phyloP scores from a whole-genome alignment of 352 stramenopile genomes.

The Plasmopara muralis region DNA sequence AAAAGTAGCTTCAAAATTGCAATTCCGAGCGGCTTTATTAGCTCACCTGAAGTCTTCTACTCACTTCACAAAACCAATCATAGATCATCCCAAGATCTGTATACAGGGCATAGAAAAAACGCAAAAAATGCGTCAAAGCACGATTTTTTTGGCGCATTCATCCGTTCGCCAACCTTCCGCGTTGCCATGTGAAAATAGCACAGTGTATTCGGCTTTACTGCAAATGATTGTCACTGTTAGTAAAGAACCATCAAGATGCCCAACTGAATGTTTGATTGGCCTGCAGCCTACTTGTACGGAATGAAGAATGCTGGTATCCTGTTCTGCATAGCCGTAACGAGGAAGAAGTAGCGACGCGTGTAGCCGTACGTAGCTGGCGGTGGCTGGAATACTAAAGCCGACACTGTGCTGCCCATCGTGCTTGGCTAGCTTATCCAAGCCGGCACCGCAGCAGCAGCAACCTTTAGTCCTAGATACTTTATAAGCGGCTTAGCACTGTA shows the following conservation, averaged over 20 bases:
- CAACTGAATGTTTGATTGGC: constrained; percentile 1
- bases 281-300: constrained; percentile 63
- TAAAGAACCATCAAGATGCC: constrained; percentile 1
- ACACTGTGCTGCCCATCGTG: constrained; percentile 75
- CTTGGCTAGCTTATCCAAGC: neutral
- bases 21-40: neutral
- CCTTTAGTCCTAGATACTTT: neutral
- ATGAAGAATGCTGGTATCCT: constrained; percentile 95
- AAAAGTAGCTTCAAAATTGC: neutral
- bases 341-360: constrained; percentile 90
- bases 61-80: constrained; percentile 94
- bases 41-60: constrained; percentile 60
- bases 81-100: constrained; percentile 96
- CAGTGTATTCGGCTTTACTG: constrained; percentile 89
- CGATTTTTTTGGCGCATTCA: neutral
- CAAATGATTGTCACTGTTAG: constrained; percentile 11
- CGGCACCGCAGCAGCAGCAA: neutral
- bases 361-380: constrained; percentile 66
- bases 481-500: neutral
- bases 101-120: neutral
- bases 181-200: constrained; percentile 97
- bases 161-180: constrained; percentile 71
- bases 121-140: neutral
- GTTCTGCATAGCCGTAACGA: constrained; percentile 83
- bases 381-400: constrained; percentile 86